Conservation (phyloP, 208 protist species). For the Trichomonas vaginalis region DNA sequence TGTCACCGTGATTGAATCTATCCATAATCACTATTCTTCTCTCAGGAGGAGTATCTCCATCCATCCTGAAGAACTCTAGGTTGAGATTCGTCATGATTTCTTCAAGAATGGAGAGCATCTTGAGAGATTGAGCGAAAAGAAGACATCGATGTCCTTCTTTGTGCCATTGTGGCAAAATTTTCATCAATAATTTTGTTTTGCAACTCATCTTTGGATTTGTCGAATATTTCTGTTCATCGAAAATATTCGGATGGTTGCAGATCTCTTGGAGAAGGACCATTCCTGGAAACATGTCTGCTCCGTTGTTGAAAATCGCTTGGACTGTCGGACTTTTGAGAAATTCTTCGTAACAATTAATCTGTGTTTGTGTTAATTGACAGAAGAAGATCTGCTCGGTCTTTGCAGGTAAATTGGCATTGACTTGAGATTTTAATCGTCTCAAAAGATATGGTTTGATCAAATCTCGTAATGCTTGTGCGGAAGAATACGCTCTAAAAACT, state of each 20-base stretch:
- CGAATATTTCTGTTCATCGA: background rate
- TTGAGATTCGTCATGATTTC: background rate
- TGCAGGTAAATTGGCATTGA: conserved; percentile 59
- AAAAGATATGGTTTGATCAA: conserved; percentile 80
- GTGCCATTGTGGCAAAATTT: conserved; percentile 72
- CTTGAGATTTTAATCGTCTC: conserved; percentile 74
- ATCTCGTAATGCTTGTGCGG: conserved; percentile 63
- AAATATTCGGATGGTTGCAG: conserved; percentile 64
- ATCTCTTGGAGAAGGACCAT: conserved; percentile 53
- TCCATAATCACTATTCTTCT: conserved; percentile 57
- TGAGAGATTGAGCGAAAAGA: conserved; percentile 67
- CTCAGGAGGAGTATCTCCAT: background rate
- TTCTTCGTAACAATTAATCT: conserved; percentile 65
- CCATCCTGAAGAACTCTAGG: background rate
- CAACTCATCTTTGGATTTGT: conserved; percentile 23
- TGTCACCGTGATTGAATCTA: conserved; percentile 68
- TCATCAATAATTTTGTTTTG: conserved; percentile 67
- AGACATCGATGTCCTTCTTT: conserved; percentile 68
- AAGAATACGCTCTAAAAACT: conserved; percentile 68
- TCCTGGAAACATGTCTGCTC: conserved; percentile 22
- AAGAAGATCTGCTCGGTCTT: conserved; percentile 79
- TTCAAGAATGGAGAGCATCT: background rate
- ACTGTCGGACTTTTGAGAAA: conserved; percentile 50
- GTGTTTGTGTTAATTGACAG: conserved; percentile 66
- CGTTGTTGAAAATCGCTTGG: background rate